A percentile compares a stretch with the other conserved stretches of the same genome.
These are phyloP conservation scores for Tanacetum coccineum DNA, from an alignment of 129 eudicot genomes.

Conservation along the genomic window DNA sequence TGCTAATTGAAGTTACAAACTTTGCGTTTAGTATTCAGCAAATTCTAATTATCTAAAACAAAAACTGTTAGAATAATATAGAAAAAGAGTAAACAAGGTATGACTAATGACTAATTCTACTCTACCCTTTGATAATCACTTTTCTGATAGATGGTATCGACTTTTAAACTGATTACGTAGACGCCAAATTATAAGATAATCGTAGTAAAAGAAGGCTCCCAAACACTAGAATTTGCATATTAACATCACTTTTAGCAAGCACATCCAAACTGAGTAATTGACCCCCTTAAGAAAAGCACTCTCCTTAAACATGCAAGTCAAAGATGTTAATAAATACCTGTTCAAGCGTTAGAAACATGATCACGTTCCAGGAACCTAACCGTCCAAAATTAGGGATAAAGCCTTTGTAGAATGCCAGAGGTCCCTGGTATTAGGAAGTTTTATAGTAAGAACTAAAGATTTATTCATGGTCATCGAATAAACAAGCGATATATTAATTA, in stretches of 20 bases:
- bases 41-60: neutral
- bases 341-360: constrained; percentile 89
- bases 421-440: constrained; percentile 52
- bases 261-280: too few relatives aligned
- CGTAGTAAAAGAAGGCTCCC: too few relatives aligned
- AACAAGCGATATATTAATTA: neutral
- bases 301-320: too few relatives aligned
- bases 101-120: too few relatives aligned
- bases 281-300: too few relatives aligned
- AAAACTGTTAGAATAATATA: neutral
- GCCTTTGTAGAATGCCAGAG: constrained; percentile 92
- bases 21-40: neutral
- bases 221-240: too few relatives aligned
- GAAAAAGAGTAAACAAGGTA: neutral
- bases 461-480: neutral
- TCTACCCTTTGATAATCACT: neutral
- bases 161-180: neutral
- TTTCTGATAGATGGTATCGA: neutral
- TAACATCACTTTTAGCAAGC: too few relatives aligned
- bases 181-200: too few relatives aligned
- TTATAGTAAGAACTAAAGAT: neutral
- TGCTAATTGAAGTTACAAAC: too few relatives aligned
- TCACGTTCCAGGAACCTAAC: constrained; percentile 94
- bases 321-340: constrained; percentile 45
- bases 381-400: constrained; percentile 91